Evolutionary conservation across 169 alveolate genomes (phyloP), one percentile per base, ranked within the genome.

Genomic region (Plasmodium gallinaceum): DNA sequence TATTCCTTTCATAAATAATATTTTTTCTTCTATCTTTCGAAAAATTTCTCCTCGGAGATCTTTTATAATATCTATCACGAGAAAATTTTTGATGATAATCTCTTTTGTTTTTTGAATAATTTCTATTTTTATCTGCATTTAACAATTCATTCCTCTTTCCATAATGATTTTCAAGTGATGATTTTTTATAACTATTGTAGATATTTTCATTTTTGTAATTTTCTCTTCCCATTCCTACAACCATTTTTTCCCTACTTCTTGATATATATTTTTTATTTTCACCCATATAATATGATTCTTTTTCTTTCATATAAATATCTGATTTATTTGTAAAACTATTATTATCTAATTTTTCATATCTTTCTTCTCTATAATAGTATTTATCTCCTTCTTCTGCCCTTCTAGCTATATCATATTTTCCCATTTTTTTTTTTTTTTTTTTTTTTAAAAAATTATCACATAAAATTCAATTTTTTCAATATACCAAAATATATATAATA

Each of bases 161-260:
- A 32, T 54, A 10, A 54, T 65, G 46, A 76, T 76, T 65, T 8
- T 65, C 76, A 0, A 57, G 20, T 46, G 88, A 74, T 58, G 57
- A 37, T 48, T 61, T 74, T 65, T 65, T 32, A 32, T 60, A 16
- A 22, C 43, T 46, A 42, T 65, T 64, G 20, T 74, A 64, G 32
- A 46, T 39, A 60, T 32, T 46, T 3, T 74, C 88, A 74, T 60
- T 60, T 58, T 74, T 74, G 24, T 51, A 45, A 76, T 66, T 57
- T 42, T 76, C 65, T 64, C 89, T 39, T 8, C 89, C 74, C 5
- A 71, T 37, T 32, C 52, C 71, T 12, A 24, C 60, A 8, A 5
- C 62, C 83, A 70, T 70, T 14, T 48, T 66, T 76, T 76, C 89
- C 16, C 89, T 24, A 45, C 89, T 76, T 57, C 89, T 64, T 12